Evolutionary conservation across 140 eudicot species (phyloP), one percentile per base, ranked within the genome.

Genomic region (Oenanthe javanica): DNA sequence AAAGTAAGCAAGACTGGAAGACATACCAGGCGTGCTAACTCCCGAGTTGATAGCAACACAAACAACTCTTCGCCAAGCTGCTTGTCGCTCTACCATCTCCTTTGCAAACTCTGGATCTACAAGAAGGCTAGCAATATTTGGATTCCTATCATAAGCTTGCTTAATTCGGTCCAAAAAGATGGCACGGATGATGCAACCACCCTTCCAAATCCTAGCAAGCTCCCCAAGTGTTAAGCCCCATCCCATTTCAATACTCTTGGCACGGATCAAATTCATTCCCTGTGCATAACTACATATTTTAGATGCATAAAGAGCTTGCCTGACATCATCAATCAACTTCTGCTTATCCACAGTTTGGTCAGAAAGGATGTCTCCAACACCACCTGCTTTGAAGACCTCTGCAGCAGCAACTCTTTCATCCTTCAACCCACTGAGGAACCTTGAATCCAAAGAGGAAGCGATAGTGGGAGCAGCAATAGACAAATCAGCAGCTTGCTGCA

Each of bases 401-500:
- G 86, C 52, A 54, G 86, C 86, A 57, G 73, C 76, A 14, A 79
- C 83, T 72, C 86, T 79, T 76, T 83, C 86, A 4, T 83, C 86
- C 52, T 79, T 83, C 69, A 83, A 72, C 38, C 86, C 83, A 47
- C 86, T 83, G 45, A 83, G 83, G 75, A 83, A 83, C 46, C 86
- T 54, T 4, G 86, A 79, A 80, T 83, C 86, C 83, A 83, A 36
- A 79, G 86, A 83, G 7, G 86, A 40, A 23, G 83, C 86, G 0
- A 83, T 83, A 4, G 86, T 83, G 31, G 86, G 86, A 36, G 83
- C 80, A 27, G 83, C 86, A 47, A 84, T 52, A 9, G 86, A 84
- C 48, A 84, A 74, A 36, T 84, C 86, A 49, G 83, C 86, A 64
- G 86, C 86, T 80, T 84, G 86, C 78, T 84, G 86, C 70, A 84